Conservation (phyloP, 306 rosid species). For the Astragalus membranaceus region DNA sequence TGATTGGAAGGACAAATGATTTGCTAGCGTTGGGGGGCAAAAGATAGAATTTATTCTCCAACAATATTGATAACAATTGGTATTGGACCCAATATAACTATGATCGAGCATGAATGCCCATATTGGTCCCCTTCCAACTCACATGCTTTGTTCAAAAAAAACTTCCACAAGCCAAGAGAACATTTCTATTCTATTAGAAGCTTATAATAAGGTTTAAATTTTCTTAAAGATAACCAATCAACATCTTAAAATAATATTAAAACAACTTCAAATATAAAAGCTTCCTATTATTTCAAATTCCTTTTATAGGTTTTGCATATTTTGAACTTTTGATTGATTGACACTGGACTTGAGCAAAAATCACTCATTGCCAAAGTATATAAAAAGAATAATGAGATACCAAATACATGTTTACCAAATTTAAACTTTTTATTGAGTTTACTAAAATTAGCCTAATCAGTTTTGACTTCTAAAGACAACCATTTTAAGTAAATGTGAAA, state of each 20-base stretch:
- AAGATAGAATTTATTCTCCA: constrained; percentile 30
- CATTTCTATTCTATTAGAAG: constrained; percentile 18
- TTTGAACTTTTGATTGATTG: too few relatives aligned
- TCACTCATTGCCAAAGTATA: not conserved
- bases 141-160: constrained; percentile 38
- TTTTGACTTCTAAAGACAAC: not conserved
- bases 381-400: not conserved
- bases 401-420: not conserved
- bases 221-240: too few relatives aligned
- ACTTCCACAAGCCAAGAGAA: constrained; percentile 14
- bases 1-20: not conserved
- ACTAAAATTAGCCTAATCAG: not conserved
- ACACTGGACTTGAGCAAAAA: not conserved
- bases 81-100: constrained; percentile 31
- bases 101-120: constrained; percentile 37
- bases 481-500: not conserved
- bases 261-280: too few relatives aligned
- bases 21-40: not conserved
- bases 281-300: too few relatives aligned
- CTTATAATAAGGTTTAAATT: not conserved
- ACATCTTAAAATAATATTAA: too few relatives aligned
- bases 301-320: too few relatives aligned
- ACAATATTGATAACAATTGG: constrained; percentile 29
- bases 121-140: constrained; percentile 44
- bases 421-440: not conserved